Evolutionary conservation across 1,139 yeast genomes (phyloP).

Genomic region (Geotrichum carabidarum): DNA sequence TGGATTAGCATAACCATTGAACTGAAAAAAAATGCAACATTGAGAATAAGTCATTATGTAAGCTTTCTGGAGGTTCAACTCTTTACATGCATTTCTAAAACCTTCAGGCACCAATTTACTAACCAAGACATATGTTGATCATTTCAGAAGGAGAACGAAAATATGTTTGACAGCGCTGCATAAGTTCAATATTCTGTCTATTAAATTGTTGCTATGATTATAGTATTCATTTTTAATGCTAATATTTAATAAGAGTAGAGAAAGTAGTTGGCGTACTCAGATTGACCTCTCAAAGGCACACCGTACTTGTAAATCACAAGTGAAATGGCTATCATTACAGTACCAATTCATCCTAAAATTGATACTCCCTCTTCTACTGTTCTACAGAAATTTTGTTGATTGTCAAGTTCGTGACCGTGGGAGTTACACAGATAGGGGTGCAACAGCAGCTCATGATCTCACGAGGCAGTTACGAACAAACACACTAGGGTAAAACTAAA

Average conservation of each 20-base stretch:
- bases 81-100: too few relatives aligned
- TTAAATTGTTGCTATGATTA: too few relatives aligned
- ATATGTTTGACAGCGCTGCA: too few relatives aligned
- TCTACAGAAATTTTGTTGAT: conserved; percentile 43
- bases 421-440: conserved; percentile 52
- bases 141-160: too few relatives aligned
- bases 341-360: conserved; percentile 44
- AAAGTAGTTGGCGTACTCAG: conserved; percentile 28
- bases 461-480: conserved; percentile 51
- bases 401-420: conserved; percentile 43
- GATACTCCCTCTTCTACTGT: conserved; percentile 56
- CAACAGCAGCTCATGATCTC: conserved; percentile 50
- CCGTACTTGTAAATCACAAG: conserved; percentile 55
- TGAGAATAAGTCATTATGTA: not conserved
- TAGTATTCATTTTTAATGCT: too few relatives aligned
- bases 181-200: too few relatives aligned
- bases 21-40: too few relatives aligned
- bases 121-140: too few relatives aligned
- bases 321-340: conserved; percentile 46
- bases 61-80: not conserved
- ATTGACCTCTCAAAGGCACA: conserved; percentile 43
- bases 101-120: too few relatives aligned
- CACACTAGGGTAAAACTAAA: conserved; percentile 63
- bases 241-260: too few relatives aligned
- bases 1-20: not conserved